Conservation (phyloP, 306 rosid genomes). For the Senna tora region DNA sequence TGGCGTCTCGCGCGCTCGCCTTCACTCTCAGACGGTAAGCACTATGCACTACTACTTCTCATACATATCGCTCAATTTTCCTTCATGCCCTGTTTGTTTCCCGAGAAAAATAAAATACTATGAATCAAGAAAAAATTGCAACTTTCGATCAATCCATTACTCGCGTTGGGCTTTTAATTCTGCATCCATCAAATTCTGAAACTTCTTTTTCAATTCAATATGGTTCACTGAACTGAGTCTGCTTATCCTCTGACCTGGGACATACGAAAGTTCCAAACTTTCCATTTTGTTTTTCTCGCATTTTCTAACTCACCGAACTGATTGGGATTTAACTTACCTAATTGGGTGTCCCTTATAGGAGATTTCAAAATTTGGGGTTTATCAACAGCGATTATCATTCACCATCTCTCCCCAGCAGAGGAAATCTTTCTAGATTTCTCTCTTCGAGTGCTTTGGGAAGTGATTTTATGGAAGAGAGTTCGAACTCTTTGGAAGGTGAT, state of each 20-base stretch:
- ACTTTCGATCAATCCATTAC: background rate
- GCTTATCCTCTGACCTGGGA: background rate
- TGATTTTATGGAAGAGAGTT: constrained; percentile 49
- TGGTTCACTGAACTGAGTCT: background rate
- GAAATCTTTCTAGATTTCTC: constrained; percentile 42
- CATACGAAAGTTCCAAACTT: constrained; percentile 13
- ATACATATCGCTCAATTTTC: background rate
- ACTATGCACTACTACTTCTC: background rate
- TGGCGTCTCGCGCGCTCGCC: background rate
- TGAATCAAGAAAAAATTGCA: background rate
- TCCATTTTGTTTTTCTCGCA: background rate
- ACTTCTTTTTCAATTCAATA: background rate
- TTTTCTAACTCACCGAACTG: constrained; percentile 20
- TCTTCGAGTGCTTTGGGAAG: constrained; percentile 55
- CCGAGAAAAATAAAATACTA: constrained; percentile 3
- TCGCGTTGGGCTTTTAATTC: background rate
- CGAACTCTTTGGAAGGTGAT: constrained; percentile 44
- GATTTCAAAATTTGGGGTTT: constrained; percentile 43
- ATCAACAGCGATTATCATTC: constrained; percentile 25
- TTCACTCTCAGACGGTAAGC: constrained; percentile 47
- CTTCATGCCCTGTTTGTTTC: constrained; percentile 25
- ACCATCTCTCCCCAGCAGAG: constrained; percentile 29
- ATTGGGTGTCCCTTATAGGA: constrained; percentile 18
- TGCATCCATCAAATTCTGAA: background rate
- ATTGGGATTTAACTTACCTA: constrained; percentile 14